Base-by-base conservation (phyloP, 345 rosid species). In the Acer yangbiense region DNA sequence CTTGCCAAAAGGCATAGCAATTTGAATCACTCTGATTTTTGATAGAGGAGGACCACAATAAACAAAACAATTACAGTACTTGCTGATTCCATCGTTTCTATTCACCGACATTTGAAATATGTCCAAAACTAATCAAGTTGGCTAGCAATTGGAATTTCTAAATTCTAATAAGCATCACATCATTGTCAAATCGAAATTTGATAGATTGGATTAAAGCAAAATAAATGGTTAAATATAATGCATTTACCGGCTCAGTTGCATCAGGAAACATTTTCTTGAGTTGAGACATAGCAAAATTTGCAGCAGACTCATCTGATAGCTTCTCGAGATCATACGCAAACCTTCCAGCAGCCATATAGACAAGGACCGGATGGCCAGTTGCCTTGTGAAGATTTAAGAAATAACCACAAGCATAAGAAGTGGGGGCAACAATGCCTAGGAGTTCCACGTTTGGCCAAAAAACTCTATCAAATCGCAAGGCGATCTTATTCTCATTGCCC, bases 361-460 rank as follows among this genome's bases (percentile, higher is more conserved):
- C 93, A 18, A 94, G 98, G 52, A 92, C 92, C 13, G 93, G 95
- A 79, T 92, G 87, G 25, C 95, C 95, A 2, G 95, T 94, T 39
- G 97, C 95, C 79, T 94, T 94, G 82, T 94, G 93, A 72, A 90
- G 94, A 83, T 92, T 94, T 74, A 92, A 92, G 78, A 94, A 92
- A 81, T 94, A 94, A 77, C 98, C 97, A 74, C 98, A 94, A 0
- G 93, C 83, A 75, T 92, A 80, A 66, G 98, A 92, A 74, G 87
- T 81, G 13, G 93, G 86, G 1, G 97, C 98, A 39, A 90, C 97
- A 79, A 83, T 82, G 62, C 97, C 98, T 12, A 94, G 58, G 60
- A 92, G 79, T 80, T 94, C 98, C 64, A 94, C 93, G 29, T 94
- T 88, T 25, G 95, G 97, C 98, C 97, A 94, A 83, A 94, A 94